These are phyloP conservation scores for Hypoxylon subgilvum DNA, from an alignment of 495 filamentous ascomycete genomes.

Conservation along the genomic window DNA sequence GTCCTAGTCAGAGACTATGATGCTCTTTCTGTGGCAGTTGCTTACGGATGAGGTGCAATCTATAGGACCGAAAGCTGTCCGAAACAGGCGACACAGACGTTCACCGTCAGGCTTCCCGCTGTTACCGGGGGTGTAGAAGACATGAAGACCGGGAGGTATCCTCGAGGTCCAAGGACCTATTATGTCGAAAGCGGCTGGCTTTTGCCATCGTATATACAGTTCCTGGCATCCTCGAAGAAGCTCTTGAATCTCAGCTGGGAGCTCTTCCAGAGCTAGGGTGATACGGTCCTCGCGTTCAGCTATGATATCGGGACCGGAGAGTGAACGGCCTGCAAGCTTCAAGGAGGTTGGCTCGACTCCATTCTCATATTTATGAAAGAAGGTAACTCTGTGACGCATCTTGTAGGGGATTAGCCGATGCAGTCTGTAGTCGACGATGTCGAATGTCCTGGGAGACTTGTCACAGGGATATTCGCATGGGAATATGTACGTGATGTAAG, in stretches of 20 bases:
- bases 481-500: slow-evolving; percentile 2
- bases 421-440: slow-evolving; percentile 20
- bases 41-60: slow-evolving; percentile 54
- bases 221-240: slow-evolving; percentile 72
- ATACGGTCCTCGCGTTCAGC: slow-evolving; percentile 81
- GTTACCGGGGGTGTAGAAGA: slow-evolving; percentile 71
- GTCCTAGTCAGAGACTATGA: not conserved
- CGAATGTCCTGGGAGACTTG: slow-evolving; percentile 27
- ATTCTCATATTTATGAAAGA: slow-evolving; percentile 67
- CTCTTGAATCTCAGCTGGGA: slow-evolving; percentile 69
- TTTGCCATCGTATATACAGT: slow-evolving; percentile 82
- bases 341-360: slow-evolving; percentile 67
- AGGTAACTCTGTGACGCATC: slow-evolving; percentile 90
- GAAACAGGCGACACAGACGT: slow-evolving; percentile 66
- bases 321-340: slow-evolving; percentile 51
- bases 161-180: slow-evolving; percentile 74
- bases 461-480: slow-evolving; percentile 20
- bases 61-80: slow-evolving; percentile 64
- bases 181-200: slow-evolving; percentile 58
- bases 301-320: slow-evolving; percentile 62
- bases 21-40: slow-evolving; percentile 9
- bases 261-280: slow-evolving; percentile 73
- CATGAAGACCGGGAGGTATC: slow-evolving; percentile 80
- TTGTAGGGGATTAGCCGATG: slow-evolving; percentile 30
- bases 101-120: slow-evolving; percentile 50